These are phyloP conservation scores for Pseudevernia furfuracea DNA, from an alignment of 495 filamentous ascomycete species.

Conservation along the genomic window DNA sequence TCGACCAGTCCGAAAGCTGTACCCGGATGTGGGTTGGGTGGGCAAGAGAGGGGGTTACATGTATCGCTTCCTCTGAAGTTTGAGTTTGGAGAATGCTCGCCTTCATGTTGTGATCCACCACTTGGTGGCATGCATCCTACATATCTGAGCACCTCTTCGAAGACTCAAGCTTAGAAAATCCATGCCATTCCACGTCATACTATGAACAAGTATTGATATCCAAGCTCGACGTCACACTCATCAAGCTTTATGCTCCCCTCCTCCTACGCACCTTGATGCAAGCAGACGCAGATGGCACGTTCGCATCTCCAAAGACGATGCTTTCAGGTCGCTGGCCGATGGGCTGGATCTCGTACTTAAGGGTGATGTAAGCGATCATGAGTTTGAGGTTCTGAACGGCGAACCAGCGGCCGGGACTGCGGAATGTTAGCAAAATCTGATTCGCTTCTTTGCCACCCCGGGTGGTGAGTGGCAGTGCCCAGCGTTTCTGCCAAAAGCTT, in stretches of 20 bases:
- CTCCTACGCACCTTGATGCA: constrained; percentile 5
- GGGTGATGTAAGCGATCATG: constrained; percentile 15
- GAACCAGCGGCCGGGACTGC: constrained; percentile 20
- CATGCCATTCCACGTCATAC: no score
- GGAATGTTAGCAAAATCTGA: not conserved
- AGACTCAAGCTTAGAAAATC: no score
- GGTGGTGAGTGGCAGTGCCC: not conserved
- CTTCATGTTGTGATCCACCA: no score
- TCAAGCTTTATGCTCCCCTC: not conserved
- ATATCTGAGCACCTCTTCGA: no score
- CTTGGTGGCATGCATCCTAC: no score
- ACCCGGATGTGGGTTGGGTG: no score
- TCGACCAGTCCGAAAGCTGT: no score
- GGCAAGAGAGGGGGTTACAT: no score
- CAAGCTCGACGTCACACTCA: no score
- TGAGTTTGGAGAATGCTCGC: not conserved
- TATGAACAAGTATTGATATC: no score
- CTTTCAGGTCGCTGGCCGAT: constrained; percentile 1
- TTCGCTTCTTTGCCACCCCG: no score
- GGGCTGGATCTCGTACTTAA: constrained; percentile 20
- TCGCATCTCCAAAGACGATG: constrained; percentile 1
- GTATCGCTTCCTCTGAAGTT: no score
- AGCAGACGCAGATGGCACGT: not conserved
- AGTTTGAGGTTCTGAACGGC: constrained; percentile 15
- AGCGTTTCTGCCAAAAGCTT: not conserved